Base-by-base conservation (phyloP, 2,329 filamentous ascomycete genomes). In the Penicillium sp. region DNA sequence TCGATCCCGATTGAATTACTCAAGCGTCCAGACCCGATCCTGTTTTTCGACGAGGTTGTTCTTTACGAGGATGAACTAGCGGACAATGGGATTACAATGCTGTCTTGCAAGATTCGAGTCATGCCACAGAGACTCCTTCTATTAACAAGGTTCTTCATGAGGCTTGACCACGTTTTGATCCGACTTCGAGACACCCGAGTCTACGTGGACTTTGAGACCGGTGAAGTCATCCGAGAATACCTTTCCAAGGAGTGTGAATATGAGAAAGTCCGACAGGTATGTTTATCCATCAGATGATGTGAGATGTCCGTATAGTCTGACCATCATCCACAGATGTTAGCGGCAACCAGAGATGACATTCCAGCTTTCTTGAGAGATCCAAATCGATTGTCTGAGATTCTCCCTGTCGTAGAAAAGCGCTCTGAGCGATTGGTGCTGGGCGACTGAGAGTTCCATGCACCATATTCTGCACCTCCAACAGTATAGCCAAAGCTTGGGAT, bases 1-100 rank as follows among this genome's bases (percentile, higher is more conserved):
- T 74, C 81, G 51, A 94, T 99, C 58, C 92, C 94, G 4, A 81
- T 96, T 53, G 90, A 93, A 65, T 82, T 97, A 39, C 82, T 99
- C 47, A 91, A 88, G 71, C 84, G 90, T 30, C 89, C 90, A 13
- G 94, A 99, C 70, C 94, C 94, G 0, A 99, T 99, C 61, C 77
- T 96, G 5, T 97, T 97, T 80, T 96, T 95, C 70, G 93, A 97
- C 76, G 91, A 97, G 66, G 91, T 99, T 36, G 86, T 97, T 65
- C 81, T 99, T 44, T 99, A 96, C 72, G 94, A 99, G 77, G 95
- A 95, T 76, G 94, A 99, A 78, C 83, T 99, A 43, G 94, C 96
- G 57, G 94, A 99, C 74, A 99, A 99, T 69, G 94, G 94, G 57
- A 94, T 97, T 64, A 90, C 91, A 29, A 82, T 97, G 70, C 80